Evolutionary conservation across 2,329 filamentous ascomycete genomes (phyloP), one percentile per base, ranked within the genome.

Genomic region (Fusarium phyllophilum): DNA sequence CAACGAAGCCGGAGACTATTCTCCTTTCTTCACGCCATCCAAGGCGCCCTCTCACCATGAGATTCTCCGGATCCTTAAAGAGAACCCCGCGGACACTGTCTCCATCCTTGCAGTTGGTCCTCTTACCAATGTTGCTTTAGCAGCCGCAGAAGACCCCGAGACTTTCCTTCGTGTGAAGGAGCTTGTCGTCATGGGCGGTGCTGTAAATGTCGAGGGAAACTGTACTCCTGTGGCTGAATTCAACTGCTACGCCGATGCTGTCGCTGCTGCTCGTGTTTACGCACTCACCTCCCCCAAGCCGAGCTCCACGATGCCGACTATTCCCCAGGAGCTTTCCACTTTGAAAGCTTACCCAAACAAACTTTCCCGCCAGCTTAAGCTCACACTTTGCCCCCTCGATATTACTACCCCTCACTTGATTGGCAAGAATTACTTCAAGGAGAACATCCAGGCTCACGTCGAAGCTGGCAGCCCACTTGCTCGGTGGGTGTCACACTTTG

Each of bases 161-260:
- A 92, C 95, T 1, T 98, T 99, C 82, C 87, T 99, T 62, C 90
- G 91, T 48, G 94, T 91, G 55, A 97, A 97, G 82, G 95, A 98
- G 82, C 89, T 99, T 7, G 92, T 97, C 8, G 93, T 98, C 52
- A 99, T 99, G 96, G 96, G 96, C 67, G 96, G 96, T 68, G 92
- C 94, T 31, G 89, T 99, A 61, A 87, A 93, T 67, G 85, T 91
- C 49, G 88, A 91, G 57, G 96, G 96, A 76, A 99, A 99, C 82
- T 91, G 94, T 79, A 91, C 90, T 51, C 96, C 96, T 4, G 89
- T 92, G 18, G 94, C 94, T 72, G 96, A 99, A 82, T 99, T 99
- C 89, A 99, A 99, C 85, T 93, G 93, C 65, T 97, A 94, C 79
- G 95, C 96, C 66, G 97, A 99, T 81, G 87, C 93, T 26, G 88